Base-by-base conservation (phyloP, 805 yeast genomes). In the Wickerhamomyces tratensis region DNA sequence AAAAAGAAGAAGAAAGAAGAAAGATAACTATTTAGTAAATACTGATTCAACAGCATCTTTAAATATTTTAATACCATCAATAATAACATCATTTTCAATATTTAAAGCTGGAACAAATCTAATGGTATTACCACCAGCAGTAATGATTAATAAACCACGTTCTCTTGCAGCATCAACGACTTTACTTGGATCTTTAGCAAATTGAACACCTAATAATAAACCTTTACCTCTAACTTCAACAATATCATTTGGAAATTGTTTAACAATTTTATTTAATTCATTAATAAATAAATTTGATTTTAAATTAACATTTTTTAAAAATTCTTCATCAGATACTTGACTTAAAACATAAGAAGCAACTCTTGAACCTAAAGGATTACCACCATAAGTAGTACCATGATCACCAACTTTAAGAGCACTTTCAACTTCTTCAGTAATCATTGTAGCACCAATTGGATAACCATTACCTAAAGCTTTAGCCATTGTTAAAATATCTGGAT, bases 381-480 rank as follows among this genome's bases (percentile, higher is more conserved):
- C 98, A 49, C 98, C 98, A 58, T 83, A 91, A 0, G 98, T 91
- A 4, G 98, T 91, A 43, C 98, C 98, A 59, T 91, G 98, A 58
- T 93, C 98, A 44, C 98, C 98, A 25, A 86, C 91, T 44, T 77
- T 71, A 51, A 93, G 67, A 2, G 69, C 76, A 10, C 68, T 61
- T 57, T 88, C 95, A 26, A 93, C 83, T 40, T 76, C 72, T 49
- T 86, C 93, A 42, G 86, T 77, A 44, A 91, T 79, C 75, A 93
- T 74, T 2, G 95, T 85, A 6, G 97, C 98, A 43, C 94, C 96
- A 51, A 93, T 82, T 31, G 98, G 98, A 69, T 77, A 86, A 12
- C 98, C 98, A 58, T 91, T 93, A 46, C 98, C 98, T 38, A 93
- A 69, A 4, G 98, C 97, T 63, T 93, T 93, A 39, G 98, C 98